Base-by-base conservation (phyloP, 2,329 filamentous ascomycete genomes). In the Claviceps lovelessii region DNA sequence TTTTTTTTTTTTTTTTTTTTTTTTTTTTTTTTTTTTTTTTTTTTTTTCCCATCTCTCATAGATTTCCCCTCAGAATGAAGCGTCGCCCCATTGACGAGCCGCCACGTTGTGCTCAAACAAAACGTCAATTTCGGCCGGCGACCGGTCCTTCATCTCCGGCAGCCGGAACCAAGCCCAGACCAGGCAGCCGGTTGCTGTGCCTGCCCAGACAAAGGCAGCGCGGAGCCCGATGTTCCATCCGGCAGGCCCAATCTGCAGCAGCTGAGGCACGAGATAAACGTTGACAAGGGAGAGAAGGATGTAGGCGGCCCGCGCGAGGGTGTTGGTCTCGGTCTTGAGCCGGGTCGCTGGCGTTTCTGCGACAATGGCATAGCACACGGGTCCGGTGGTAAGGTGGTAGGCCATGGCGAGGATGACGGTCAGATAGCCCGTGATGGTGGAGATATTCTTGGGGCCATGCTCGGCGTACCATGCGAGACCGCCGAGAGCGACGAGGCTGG, bases 311-410 rank as follows among this genome's bases (percentile, higher is more conserved):
- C 60, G 57, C 11, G 59, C 58, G 13, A 64, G 55, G 1, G 58
- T 53, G 54, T 60, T 59, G 15, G 61, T 63, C 45, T 59, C 57
- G 28, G 56, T 50, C 49, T 59, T 64, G 31, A 61, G 57, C 35
- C 62, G 58, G 5, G 60, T 58, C 7, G 62, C 56, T 8, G 62
- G 59, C 3, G 64, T 37, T 68, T 77, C 58, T 60, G 73, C 75
- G 60, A 76, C 75, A 58, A 64, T 60, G 33, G 78, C 57, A 48
- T 78, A 61, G 47, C 59, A 58, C 7, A 66, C 52, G 2, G 63
- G 63, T 0, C 72, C 73, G 13, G 75, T 64, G 0, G 72, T 73
- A 19, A 72, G 61, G 59, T 75, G 69, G 61, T 73, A 76, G 6
- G 67, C 59, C 54, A 71, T 66, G 1, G 67, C 69, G 53, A 67